Evolutionary conservation across 768 basidiomycete genomes (phyloP), one percentile per base, ranked within the genome.

Genomic region (Kockovaella imperatae): DNA sequence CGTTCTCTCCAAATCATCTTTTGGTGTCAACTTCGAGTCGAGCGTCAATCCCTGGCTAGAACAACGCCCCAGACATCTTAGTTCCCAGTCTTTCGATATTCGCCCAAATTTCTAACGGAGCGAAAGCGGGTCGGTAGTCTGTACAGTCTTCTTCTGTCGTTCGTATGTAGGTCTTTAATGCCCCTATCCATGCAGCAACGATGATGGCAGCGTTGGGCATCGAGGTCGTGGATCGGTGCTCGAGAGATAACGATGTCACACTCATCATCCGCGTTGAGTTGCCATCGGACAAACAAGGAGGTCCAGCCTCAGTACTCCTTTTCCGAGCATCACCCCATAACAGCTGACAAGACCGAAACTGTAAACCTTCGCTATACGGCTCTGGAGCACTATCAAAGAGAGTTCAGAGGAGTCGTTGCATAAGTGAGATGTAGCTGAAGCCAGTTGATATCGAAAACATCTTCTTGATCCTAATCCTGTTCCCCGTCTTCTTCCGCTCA

Each of bases 21-120:
- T 10, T 5, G 20, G 17, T 18, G n/a, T 21, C 29, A 48, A 45
- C 46, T 45, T 46, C 45, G 38, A 58, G 60, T 61, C 51, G 60
- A 61, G 60, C 60, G 60, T 61, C 60, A 61, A 55, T 35, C 60
- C 44, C 43, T 32, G 38, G 47, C 60, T 28, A 57, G 56, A 57
- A 23, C 14, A 35, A 49, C 25, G n/a, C n/a, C n/a, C 45, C 15
- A 54, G 53, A 53, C 51, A 39, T 61, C 60, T 61, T 42, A 61
- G 45, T 58, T 50, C 60, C 56, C 60, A 45, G 50, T 35, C 34
- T 36, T 38, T 26, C 31, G 42, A 26, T 17, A 17, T 13, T 45
- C 21, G 15, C 10, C 24, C 23, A 15, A 47, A 18, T 10, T 35
- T 32, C 40, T 34, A 42, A 15, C 31, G 42, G 40, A 34, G 31